Conservation (phyloP, 352 stramenopile species). For the Phytopythium sindhum region DNA sequence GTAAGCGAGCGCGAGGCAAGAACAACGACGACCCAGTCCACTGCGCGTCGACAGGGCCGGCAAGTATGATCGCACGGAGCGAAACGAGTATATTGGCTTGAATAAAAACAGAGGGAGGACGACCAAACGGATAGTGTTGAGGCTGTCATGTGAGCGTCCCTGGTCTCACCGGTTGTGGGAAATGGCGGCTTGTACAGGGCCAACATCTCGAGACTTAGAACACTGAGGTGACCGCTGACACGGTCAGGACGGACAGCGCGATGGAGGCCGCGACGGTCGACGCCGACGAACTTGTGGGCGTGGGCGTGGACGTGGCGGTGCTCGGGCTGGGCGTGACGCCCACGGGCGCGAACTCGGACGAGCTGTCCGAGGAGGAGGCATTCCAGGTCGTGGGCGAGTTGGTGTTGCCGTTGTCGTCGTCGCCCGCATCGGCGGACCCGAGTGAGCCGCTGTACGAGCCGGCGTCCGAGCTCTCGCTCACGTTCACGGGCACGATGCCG, state of each 20-base stretch:
- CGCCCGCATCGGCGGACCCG: not conserved
- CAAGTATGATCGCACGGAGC: not conserved
- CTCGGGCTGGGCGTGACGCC: constrained; percentile 31
- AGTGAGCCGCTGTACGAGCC: constrained; percentile 11
- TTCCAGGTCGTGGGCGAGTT: constrained; percentile 20
- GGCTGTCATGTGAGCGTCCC: not conserved
- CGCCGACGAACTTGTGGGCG: constrained; percentile 10
- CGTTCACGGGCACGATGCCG: constrained; percentile 39
- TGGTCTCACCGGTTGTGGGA: not conserved
- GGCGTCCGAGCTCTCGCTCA: constrained; percentile 12
- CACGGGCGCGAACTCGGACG: constrained; percentile 30
- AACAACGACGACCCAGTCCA: not conserved
- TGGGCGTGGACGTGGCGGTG: constrained; percentile 15
- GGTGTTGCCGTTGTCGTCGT: not conserved
- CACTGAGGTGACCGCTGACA: not conserved
- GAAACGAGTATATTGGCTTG: constrained; percentile 6
- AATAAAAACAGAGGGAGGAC: not conserved
- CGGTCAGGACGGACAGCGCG: not conserved
- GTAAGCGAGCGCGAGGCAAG: constrained; percentile 17
- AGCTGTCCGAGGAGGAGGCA: constrained; percentile 12
- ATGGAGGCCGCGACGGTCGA: not conserved
- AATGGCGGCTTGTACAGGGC: not conserved
- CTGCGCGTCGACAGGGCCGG: not conserved
- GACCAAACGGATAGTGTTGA: not conserved
- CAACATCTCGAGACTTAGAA: not conserved